Base-by-base conservation (phyloP, 2,329 filamentous ascomycete species). In the Ceratocystis eucalypticola region DNA sequence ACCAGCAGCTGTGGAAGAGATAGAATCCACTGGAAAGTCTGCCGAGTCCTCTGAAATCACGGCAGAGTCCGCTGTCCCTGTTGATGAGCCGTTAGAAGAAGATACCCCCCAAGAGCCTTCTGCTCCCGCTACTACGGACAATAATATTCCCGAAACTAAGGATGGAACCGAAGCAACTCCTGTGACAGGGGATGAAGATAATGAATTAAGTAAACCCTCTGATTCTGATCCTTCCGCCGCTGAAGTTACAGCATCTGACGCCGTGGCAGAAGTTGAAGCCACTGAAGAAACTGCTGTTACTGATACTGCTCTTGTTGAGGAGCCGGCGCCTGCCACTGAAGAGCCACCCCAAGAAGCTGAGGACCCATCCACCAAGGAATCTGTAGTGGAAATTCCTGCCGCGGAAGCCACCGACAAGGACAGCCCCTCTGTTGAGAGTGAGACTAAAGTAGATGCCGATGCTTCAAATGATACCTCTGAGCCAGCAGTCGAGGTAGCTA, bases 1-100 rank as follows among this genome's bases (percentile, higher is more conserved):
- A 4, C 30, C 53, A 12, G 62, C 41, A 61, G 65, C 69, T 64
- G 67, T 70, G 67, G 65, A 69, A 30, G 68, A 71, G 37, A 41
- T 4, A 41, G 5, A 53, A 25, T 17, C 15, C 3, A 25, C 37
- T 41, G 37, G 12, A 41, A 41, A 41, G 65, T 67, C 69, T 44
- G 55, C 37, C 10, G 44, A 62, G 17, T 10, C 25, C 46, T 25
- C 53, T 28, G n/a, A 22, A 6, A 17, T 28, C 12, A 45, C 28
- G 20, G 25, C 12, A 10, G 69, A 71, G 62, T 67, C 69, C 65
- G 68, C 70, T 66, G 66, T 68, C 37, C 67, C 69, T 62, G 62
- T 50, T 28, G 30, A 44, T 25, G 33, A 48, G 10, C 20, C 22
- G 5, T 53, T 44, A 53, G 55, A 65, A 6, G 62, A 68, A 46